Percentiles rank a stretch among this genome's conserved stretches.
phyloP scores from a whole-genome alignment of 805 yeast genomes.

The Vanderwaltozyma tropicalis region DNA sequence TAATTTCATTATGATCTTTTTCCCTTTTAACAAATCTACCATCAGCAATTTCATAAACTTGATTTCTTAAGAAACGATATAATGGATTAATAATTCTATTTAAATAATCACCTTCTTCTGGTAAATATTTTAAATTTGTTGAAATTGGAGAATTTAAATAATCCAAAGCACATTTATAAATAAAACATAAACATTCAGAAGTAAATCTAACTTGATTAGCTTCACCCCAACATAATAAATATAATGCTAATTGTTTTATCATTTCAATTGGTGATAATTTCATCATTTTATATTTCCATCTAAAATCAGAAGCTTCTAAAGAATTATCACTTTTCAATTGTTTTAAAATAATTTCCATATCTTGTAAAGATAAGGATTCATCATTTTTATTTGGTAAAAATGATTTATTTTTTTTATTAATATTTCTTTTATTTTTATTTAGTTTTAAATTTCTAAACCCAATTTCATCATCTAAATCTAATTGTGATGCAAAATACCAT shows the following conservation, averaged over 20 bases:
- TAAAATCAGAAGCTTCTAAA: conserved; percentile 75
- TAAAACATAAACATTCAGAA: conserved; percentile 82
- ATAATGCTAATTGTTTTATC: conserved; percentile 58
- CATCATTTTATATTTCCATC: conserved; percentile 64
- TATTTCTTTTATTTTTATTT: conserved; percentile 67
- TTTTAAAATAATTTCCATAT: conserved; percentile 44
- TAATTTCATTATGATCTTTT: conserved; percentile 66
- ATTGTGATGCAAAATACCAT: conserved; percentile 86
- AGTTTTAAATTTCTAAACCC: conserved; percentile 48
- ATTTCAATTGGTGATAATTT: conserved; percentile 43
- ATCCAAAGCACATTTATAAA: conserved; percentile 83
- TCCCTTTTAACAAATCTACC: conserved; percentile 79
- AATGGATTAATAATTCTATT: conserved; percentile 88
- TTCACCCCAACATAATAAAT: conserved; percentile 79
- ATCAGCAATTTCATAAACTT: conserved; percentile 69
- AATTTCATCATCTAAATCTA: conserved; percentile 60
- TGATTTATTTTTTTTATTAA: conserved; percentile 64
- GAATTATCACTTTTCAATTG: conserved; percentile 78
- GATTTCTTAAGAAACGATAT: conserved; percentile 67
- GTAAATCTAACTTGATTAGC: conserved; percentile 77
- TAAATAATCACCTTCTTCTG: conserved; percentile 74
- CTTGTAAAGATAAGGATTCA: conserved; percentile 51
- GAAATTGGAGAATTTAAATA: conserved; percentile 80
- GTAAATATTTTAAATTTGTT: conserved; percentile 45
- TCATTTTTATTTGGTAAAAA: conserved; percentile 37